Base-by-base conservation (phyloP, 2,329 filamentous ascomycete genomes). In the Alternaria rosae region DNA sequence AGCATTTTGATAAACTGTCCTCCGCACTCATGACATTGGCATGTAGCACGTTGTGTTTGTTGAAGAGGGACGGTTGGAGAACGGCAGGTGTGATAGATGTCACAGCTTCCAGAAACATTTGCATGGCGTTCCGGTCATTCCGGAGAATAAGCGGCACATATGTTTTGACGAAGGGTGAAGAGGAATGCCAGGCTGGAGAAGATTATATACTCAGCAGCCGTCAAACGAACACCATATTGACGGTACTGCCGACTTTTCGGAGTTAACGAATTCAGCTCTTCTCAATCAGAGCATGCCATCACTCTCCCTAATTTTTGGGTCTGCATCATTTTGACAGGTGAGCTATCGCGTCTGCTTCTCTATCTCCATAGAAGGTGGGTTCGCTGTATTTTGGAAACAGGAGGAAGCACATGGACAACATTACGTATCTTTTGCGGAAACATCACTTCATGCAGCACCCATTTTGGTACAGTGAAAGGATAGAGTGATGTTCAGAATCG, bases 71-170 rank as follows among this genome's bases (percentile, higher is more conserved):
- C 9, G 9, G n/a, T 38, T 38, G 35, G 35, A 11, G 11, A n/a
- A 38, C 0, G 9, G 35, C 2, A 17, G 4, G 6, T 38, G 1
- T 38, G 2, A 17, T 1, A 0, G n/a, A 6, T 6, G 35, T n/a
- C n/a, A 10, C 7, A 8, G 32, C 1, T 4, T 1, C 0, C 7
- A 0, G 8, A n/a, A 15, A n/a, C 32, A 28, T 30, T 32, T 35
- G n/a, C n/a, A n/a, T n/a, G n/a, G n/a, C n/a, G n/a, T n/a, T n/a
- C n/a, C n/a, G n/a, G n/a, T n/a, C n/a, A n/a, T n/a, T n/a, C n/a
- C n/a, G 7, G 32, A 9, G 32, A 35, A 38, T 17, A 17, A 11
- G 4, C 35, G n/a, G 2, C n/a, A 4, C 3, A 5, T 8, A 17
- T 38, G 1, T n/a, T 0, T 17, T 38, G 3, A 38, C 17, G n/a